These are phyloP conservation scores for Yarrowia divulgata DNA, from an alignment of 805 yeast species.

Conservation along the genomic window DNA sequence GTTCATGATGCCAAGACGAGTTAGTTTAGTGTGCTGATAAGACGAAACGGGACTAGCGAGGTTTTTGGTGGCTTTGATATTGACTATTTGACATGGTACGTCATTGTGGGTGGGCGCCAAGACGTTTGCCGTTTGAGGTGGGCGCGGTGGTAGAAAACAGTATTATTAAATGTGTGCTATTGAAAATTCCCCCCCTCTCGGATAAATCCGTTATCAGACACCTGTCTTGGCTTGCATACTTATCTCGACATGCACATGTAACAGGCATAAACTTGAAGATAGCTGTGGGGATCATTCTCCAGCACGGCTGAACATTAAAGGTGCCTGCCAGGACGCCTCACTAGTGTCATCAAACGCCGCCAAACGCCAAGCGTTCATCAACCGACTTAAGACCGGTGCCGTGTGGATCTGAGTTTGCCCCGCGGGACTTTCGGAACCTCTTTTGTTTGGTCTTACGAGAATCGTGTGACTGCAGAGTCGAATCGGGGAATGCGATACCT, in stretches of 20 bases:
- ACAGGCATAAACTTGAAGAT: constrained; percentile 1
- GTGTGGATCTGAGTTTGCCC: constrained; percentile 12
- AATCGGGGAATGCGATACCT: no score
- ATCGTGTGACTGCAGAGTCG: constrained; percentile 1
- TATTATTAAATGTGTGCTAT: no score
- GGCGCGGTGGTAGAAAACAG: no score
- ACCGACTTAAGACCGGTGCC: constrained; percentile 26
- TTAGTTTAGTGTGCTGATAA: constrained; percentile 6
- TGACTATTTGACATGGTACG: not conserved
- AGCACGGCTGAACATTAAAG: constrained; percentile 17
- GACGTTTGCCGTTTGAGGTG: no score
- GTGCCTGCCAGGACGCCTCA: not conserved
- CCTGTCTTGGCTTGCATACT: no score
- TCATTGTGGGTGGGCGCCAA: not conserved
- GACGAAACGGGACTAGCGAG: not conserved
- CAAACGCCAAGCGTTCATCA: not conserved
- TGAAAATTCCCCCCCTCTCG: no score
- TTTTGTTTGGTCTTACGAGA: not conserved
- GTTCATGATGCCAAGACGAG: constrained; percentile 7
- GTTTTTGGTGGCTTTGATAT: not conserved
- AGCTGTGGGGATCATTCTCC: not conserved
- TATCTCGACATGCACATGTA: no score
- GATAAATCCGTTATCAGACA: no score
- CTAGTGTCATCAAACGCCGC: not conserved
- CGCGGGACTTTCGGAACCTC: not conserved